Evolutionary conservation across 2,329 filamentous ascomycete genomes (phyloP), one percentile per base, ranked within the genome.

Genomic region (Dactylellina cionopaga): DNA sequence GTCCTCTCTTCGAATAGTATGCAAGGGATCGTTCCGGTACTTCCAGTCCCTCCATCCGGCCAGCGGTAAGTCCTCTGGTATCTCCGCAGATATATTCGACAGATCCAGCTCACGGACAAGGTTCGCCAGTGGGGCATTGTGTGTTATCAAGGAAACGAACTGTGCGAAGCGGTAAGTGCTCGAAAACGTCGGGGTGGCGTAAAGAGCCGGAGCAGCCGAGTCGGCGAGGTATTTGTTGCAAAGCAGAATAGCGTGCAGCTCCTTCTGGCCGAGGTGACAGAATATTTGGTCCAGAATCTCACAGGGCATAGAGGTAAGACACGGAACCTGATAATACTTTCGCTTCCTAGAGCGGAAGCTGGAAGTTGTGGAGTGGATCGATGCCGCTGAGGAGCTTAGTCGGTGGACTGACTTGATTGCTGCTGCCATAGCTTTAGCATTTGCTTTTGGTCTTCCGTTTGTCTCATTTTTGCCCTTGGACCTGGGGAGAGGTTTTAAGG

Each of bases 21-120:
- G 76, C 19, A 77, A 62, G 9, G 73, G 75, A 27, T 74, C 75
- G 24, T 59, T 70, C 49, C 75, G 60, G 47, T 77, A 78, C 47
- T 78, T 78, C 77, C 77, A 78, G 29, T 78, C 77, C 44, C 76
- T 74, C 77, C 77, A 78, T 13, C 76, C 75, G 11, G 77, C 77
- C 43, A 77, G 24, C 17, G 76, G 74, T 39, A 75, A 58, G n/a
- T 77, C 75, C 22, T 75, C 66, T 7, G 68, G 68, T 7, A 43
- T 49, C n/a, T 74, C 66, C 31, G n/a, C 55, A 59, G 37, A 74
- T 19, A 74, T 62, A 43, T 74, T 72, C 22, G 68, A 68, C 19
- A 78, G 46, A 58, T 76, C 68, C 17, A 78, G 41, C 29, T 75
- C 74, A 6, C 75, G 74, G n/a, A 78, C 77, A 70, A 77, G 66